Base-by-base conservation (phyloP, 2,329 filamentous ascomycete species). In the Akanthomyces uredinophilus region DNA sequence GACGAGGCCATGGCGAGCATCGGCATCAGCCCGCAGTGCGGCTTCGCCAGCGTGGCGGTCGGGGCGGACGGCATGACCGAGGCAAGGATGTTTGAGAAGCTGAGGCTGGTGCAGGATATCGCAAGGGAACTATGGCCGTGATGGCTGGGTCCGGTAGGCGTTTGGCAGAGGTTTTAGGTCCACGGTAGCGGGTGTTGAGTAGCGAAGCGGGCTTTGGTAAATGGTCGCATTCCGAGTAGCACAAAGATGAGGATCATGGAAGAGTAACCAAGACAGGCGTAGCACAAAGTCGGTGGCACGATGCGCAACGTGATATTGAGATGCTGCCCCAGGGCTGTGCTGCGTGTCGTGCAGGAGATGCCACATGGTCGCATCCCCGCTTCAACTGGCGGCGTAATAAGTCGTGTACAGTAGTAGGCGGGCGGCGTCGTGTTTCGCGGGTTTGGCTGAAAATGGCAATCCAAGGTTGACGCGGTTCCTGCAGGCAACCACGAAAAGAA, bases 61-160 rank as follows among this genome's bases (percentile, higher is more conserved):
- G 88, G 87, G 7, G 75, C 74, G 1, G 89, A 91, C 69, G 79
- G 82, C 43, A 81, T 91, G 68, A 84, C 83, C 1, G 81, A 83
- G 68, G 81, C 88, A 41, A 87, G 86, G 67, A 91, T 91, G 88
- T 81, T 86, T 73, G 83, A 81, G 68, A 91, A 91, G 78, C 73
- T 91, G 68, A 81, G 84, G 75, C 76, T 91, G 63, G 88, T 91
- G 37, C 81, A 85, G 63, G 79, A 84, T 56, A 81, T 91, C 66
- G 87, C 88, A 5, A 80, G 86, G 68, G 81, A 84, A 61, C 79
- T 91, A 44, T 91, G 88, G 88, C 68, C 72, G 8, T 63, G 47
- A 55, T 51, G 7, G 24, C 4, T 7, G 2, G 41, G n/a, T 47
- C 2, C 32, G 32, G 32, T 11, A 14, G n/a, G 35, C 32, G 32